These are phyloP conservation scores for Xylaria acuta DNA, from an alignment of 495 filamentous ascomycete species.

Conservation along the genomic window DNA sequence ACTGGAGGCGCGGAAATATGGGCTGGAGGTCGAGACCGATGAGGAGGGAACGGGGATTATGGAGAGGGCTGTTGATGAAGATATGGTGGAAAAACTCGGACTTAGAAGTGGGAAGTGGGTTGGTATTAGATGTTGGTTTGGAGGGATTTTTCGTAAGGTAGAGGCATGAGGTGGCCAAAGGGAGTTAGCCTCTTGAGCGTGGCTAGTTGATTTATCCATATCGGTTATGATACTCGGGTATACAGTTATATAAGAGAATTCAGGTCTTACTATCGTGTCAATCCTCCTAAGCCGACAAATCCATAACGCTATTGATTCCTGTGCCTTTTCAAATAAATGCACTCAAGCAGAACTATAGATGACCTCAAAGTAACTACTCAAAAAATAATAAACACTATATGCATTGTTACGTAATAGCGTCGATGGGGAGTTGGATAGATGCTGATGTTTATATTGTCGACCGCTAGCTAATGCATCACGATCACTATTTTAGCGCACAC, in stretches of 20 bases:
- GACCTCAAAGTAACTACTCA: too few relatives aligned
- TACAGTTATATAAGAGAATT: too few relatives aligned
- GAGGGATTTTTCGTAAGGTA: constrained; percentile 59
- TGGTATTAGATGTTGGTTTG: constrained; percentile 71
- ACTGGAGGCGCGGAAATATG: constrained; percentile 57
- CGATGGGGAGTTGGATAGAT: not conserved
- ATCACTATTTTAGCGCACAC: not conserved
- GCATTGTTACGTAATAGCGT: too few relatives aligned
- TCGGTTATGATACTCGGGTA: too few relatives aligned
- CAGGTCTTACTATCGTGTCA: too few relatives aligned
- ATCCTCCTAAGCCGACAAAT: too few relatives aligned
- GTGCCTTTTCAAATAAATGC: too few relatives aligned
- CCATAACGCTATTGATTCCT: too few relatives aligned
- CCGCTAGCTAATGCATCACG: not conserved
- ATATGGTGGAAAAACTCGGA: constrained; percentile 57
- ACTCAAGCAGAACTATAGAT: too few relatives aligned
- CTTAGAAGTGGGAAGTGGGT: constrained; percentile 71
- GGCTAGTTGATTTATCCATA: too few relatives aligned
- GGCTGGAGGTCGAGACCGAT: constrained; percentile 55
- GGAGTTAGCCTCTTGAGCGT: too few relatives aligned
- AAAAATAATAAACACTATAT: too few relatives aligned
- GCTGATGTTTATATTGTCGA: not conserved
- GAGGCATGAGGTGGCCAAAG: not conserved
- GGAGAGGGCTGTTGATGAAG: constrained; percentile 60
- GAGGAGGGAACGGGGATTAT: constrained; percentile 37